Evolutionary conservation across 371 early-diverging fungal species (phyloP).

Genomic region (Syncephalastrum racemosum): DNA sequence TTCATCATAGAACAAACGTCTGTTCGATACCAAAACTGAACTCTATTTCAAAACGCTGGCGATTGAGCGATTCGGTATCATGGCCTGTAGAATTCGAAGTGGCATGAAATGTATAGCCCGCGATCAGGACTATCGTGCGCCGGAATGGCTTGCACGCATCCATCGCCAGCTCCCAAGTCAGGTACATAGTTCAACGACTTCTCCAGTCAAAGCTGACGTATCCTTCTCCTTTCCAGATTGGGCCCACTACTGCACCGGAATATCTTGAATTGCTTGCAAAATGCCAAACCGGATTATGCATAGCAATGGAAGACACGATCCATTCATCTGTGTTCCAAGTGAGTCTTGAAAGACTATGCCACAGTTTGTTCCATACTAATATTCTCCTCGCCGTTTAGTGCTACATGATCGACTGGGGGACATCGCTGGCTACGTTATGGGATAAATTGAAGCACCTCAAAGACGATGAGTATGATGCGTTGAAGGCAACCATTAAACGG

Average conservation of each 20-base stretch:
- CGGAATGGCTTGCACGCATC: constrained; percentile 39
- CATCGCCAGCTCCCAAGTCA: constrained; percentile 25
- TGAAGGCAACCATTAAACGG: too few species aligned
- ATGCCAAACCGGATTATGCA: neutral
- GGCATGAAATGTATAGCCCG: constrained; percentile 25
- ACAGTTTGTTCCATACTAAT: too few species aligned
- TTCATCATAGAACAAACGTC: constrained; percentile 41
- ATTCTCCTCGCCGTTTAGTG: too few species aligned
- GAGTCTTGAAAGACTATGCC: too few species aligned
- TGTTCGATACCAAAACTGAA: constrained; percentile 65
- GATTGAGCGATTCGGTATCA: constrained; percentile 74
- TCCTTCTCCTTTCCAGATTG: neutral
- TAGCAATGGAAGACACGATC: too few species aligned
- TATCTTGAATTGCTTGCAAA: neutral
- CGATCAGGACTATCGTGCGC: constrained; percentile 12
- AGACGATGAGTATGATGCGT: too few species aligned
- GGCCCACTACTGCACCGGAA: neutral
- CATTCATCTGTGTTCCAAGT: too few species aligned
- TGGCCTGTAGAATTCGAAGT: constrained; percentile 56
- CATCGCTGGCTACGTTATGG: too few species aligned
- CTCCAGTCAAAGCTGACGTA: neutral
- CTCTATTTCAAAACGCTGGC: constrained; percentile 64
- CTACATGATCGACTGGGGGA: too few species aligned
- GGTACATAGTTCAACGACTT: constrained; percentile 4
- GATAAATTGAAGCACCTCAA: too few species aligned